Percentiles rank a stretch among this genome's conserved stretches.
Evolutionary conservation across 2,329 filamentous ascomycete genomes (phyloP).

Genomic region (Xylariaceae sp.): DNA sequence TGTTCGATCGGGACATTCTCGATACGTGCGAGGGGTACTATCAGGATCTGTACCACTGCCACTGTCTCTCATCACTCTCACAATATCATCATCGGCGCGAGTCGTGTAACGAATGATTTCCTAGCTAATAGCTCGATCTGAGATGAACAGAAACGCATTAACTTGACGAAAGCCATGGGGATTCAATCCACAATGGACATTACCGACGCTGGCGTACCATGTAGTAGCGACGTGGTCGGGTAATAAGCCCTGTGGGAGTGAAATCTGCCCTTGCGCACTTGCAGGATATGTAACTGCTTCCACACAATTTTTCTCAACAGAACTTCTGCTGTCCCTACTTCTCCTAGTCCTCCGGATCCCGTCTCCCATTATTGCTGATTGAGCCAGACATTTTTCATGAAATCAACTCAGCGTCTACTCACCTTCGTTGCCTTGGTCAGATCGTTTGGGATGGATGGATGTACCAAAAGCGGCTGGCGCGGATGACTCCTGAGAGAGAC

Average conservation of each 20-base stretch:
- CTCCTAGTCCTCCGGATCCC: neutral
- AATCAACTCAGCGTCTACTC: constrained; percentile 8
- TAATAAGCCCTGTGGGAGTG: neutral
- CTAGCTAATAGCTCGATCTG: constrained; percentile 8
- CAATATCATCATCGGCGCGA: neutral
- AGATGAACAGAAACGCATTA: constrained; percentile 12
- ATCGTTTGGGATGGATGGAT: neutral
- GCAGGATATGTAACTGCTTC: constrained; percentile 4
- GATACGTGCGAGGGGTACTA: too few relatives aligned
- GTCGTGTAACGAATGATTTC: constrained; percentile 11
- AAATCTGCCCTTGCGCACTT: neutral
- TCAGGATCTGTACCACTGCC: too few relatives aligned
- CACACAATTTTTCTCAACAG: neutral
- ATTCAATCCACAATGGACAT: neutral
- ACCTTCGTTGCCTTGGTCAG: neutral
- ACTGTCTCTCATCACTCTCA: neutral
- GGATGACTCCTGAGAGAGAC: neutral
- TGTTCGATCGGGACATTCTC: neutral
- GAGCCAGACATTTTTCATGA: constrained; percentile 1
- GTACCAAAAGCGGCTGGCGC: neutral
- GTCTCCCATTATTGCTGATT: constrained; percentile 1
- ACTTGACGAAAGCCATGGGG: constrained; percentile 4
- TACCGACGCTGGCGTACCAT: neutral
- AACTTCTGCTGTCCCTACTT: neutral
- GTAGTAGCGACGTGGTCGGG: neutral